These are phyloP conservation scores for Lentinus tigrinus DNA, from an alignment of 768 basidiomycete species.

Conservation along the genomic window DNA sequence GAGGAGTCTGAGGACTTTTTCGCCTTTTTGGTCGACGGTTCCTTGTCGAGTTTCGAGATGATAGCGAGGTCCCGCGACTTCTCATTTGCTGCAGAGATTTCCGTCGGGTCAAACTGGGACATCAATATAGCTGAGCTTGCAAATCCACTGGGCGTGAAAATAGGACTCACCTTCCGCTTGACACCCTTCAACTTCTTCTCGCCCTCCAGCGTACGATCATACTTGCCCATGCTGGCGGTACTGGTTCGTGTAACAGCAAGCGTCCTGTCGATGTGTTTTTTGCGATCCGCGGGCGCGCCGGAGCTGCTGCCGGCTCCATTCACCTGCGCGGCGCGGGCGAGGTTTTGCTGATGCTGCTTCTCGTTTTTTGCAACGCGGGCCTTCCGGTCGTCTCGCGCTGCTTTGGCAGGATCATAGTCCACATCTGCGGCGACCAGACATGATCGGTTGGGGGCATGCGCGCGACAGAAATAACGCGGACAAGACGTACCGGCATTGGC, in stretches of 20 bases:
- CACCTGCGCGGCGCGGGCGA: slow-evolving; percentile 51
- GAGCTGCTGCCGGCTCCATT: slow-evolving; percentile 15
- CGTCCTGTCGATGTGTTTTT: slow-evolving; percentile 72
- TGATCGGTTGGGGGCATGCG: neutral
- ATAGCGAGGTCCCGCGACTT: slow-evolving; percentile 71
- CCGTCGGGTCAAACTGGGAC: slow-evolving; percentile 84
- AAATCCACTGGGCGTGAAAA: neutral
- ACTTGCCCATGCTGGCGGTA: slow-evolving; percentile 95
- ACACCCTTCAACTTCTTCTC: slow-evolving; percentile 86
- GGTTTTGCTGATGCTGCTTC: slow-evolving; percentile 69
- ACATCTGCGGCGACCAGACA: slow-evolving; percentile 48
- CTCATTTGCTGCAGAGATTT: slow-evolving; percentile 63
- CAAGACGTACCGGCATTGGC: slow-evolving; percentile 69
- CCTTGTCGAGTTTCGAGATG: slow-evolving; percentile 72
- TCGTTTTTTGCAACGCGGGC: slow-evolving; percentile 83
- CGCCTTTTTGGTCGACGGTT: slow-evolving; percentile 60
- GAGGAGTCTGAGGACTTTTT: slow-evolving; percentile 41
- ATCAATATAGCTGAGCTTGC: no score
- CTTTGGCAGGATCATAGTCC: slow-evolving; percentile 77
- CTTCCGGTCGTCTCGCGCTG: slow-evolving; percentile 77
- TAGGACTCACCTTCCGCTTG: slow-evolving; percentile 79
- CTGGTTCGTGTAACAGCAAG: slow-evolving; percentile 75
- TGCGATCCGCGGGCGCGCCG: slow-evolving; percentile 42
- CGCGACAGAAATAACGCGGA: neutral
- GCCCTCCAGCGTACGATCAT: slow-evolving; percentile 86